Percentiles rank a stretch among this genome's conserved stretches.
phyloP scores from a whole-genome alignment of 1,284 basidiomycete species.

The Chiua sp. region DNA sequence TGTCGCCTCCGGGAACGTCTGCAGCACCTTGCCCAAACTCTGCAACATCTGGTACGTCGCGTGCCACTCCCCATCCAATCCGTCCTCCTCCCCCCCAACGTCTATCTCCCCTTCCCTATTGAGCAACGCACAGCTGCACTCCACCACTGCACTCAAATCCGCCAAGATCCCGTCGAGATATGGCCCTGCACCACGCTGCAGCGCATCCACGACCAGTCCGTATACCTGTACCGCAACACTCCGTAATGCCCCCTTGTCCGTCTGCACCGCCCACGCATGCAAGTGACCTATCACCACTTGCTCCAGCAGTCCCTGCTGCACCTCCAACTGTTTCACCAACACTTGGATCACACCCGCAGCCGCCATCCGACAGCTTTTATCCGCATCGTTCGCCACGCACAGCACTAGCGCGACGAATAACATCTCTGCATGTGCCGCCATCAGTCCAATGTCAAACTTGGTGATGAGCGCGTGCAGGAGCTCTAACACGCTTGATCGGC shows the following conservation, averaged over 20 bases:
- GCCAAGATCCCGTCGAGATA: conserved; percentile 62
- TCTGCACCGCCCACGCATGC: conserved; percentile 81
- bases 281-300: conserved; percentile 67
- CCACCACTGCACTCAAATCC: conserved; percentile 60
- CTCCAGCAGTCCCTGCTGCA: conserved; percentile 46
- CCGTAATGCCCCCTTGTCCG: conserved; percentile 62
- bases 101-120: conserved; percentile 46
- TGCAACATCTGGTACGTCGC: conserved; percentile 84
- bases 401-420: conserved; percentile 94
- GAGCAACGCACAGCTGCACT: conserved; percentile 50
- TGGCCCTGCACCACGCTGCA: conserved; percentile 53
- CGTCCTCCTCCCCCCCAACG: conserved; percentile 37
- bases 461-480: conserved; percentile 81
- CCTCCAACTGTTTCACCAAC: conserved; percentile 71
- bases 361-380: conserved; percentile 88
- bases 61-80: conserved; percentile 76
- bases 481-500: conserved; percentile 92
- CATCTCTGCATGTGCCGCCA: conserved; percentile 87
- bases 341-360: conserved; percentile 83
- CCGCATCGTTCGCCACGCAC: conserved; percentile 93
- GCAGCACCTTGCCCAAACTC: conserved; percentile 68
- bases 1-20: conserved; percentile 56
- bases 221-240: conserved; percentile 84
- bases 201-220: conserved; percentile 76
- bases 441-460: conserved; percentile 84